Evolutionary conservation across 1,139 yeast species (phyloP).

Genomic region (Candida sp.): DNA sequence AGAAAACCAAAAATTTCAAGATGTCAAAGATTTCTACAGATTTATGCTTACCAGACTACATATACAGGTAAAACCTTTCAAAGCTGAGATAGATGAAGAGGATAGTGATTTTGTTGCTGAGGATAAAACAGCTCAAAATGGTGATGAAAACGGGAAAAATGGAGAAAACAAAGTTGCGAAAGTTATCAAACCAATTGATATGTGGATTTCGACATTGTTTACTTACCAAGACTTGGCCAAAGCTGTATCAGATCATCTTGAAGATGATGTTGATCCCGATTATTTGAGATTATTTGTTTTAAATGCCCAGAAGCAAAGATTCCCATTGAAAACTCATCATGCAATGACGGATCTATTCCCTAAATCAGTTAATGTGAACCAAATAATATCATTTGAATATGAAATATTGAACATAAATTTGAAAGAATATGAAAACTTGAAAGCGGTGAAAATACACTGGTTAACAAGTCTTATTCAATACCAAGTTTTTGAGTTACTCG

Average conservation of each 20-base stretch:
- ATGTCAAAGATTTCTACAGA: conserved; percentile 53
- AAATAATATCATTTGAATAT: conserved; percentile 55
- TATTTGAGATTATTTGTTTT: conserved; percentile 64
- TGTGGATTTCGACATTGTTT: conserved; percentile 69
- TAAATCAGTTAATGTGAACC: conserved; percentile 45
- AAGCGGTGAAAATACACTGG: conserved; percentile 62
- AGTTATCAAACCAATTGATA: conserved; percentile 38
- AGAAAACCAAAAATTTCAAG: conserved; percentile 16
- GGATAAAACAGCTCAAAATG: conserved; percentile 14
- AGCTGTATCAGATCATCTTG: conserved; percentile 52
- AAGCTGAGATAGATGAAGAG: conserved; percentile 42
- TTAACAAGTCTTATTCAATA: conserved; percentile 58
- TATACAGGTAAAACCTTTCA: conserved; percentile 50
- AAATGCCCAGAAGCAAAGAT: conserved; percentile 51
- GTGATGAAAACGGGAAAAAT: conserved; percentile 10
- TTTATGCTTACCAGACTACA: conserved; percentile 68
- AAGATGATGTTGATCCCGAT: conserved; percentile 50
- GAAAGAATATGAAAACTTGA: conserved; percentile 74
- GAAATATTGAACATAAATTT: conserved; percentile 75
- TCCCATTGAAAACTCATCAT: conserved; percentile 41
- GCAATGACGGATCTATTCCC: conserved; percentile 46
- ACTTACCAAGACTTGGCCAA: conserved; percentile 58
- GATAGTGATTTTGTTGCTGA: conserved; percentile 42
- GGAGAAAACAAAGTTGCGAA: conserved; percentile 14
- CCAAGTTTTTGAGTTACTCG: conserved; percentile 66